These are phyloP conservation scores for Kurtzmaniella quercitrusa DNA, from an alignment of 1,139 yeast species.

Conservation along the genomic window DNA sequence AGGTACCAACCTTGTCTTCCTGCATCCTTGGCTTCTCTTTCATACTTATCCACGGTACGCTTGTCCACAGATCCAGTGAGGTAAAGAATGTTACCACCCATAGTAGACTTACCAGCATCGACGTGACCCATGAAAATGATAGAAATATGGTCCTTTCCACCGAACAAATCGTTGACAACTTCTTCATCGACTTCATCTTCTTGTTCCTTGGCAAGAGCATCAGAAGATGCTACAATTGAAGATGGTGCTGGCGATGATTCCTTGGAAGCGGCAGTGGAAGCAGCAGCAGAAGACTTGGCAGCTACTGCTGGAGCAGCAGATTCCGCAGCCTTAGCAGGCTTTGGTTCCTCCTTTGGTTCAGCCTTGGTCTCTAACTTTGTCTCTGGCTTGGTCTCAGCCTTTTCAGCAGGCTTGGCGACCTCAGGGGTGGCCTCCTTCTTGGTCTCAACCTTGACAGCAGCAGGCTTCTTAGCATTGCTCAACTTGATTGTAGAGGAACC, in stretches of 20 bases:
- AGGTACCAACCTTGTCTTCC: conserved; percentile 99
- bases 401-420: conserved; percentile 8
- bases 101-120: conserved; percentile 98
- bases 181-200: conserved; percentile 87
- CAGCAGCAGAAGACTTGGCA: conserved; percentile 13
- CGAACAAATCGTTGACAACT: conserved; percentile 86
- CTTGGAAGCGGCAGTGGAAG: conserved; percentile 15
- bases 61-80: conserved; percentile 97
- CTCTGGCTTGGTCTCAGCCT: conserved; percentile 5
- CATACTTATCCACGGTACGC: conserved; percentile 98
- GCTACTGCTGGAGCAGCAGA: conserved; percentile 10
- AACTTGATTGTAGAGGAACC: conserved; percentile 65
- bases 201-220: conserved; percentile 63
- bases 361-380: conserved; percentile 8
- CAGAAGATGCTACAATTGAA: conserved; percentile 33
- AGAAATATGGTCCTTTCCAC: conserved; percentile 95
- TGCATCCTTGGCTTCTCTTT: conserved; percentile 97
- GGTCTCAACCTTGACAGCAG: conserved; percentile 13
- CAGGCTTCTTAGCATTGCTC: conserved; percentile 49
- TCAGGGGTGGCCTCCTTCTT: conserved; percentile 9
- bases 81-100: conserved; percentile 96
- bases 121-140: conserved; percentile 99
- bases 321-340: conserved; percentile 15
- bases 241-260: conserved; percentile 11
- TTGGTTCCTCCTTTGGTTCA: conserved; percentile 20